Evolutionary conservation across 169 alveolate genomes (phyloP).

Genomic region (Plasmodium gonderi): DNA sequence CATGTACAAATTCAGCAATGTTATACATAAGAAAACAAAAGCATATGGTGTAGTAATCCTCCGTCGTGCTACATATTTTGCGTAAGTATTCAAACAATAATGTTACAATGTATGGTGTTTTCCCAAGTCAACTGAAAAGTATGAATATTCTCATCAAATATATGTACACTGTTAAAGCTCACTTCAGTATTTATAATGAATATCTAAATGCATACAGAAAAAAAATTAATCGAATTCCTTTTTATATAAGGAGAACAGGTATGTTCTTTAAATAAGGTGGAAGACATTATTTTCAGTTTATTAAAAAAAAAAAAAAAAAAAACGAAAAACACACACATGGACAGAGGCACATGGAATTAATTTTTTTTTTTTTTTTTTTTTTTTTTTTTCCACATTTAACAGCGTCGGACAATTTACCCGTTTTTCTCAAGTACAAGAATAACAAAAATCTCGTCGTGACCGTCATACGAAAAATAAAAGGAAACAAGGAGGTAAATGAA

Average conservation of each 20-base stretch:
- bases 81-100: not conserved
- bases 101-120: not conserved
- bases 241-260: conserved; percentile 84
- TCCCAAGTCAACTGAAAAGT: conserved; percentile 9
- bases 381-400: not conserved
- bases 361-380: not conserved
- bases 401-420: conserved; percentile 87
- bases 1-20: too few species aligned
- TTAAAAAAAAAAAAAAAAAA: not conserved
- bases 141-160: conserved; percentile 46
- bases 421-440: conserved; percentile 81
- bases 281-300: not conserved
- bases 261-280: not conserved
- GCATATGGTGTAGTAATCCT: too few species aligned
- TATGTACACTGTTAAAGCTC: conserved; percentile 29
- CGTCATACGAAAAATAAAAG: conserved; percentile 81
- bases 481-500: conserved; percentile 78
- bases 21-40: too few species aligned
- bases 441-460: conserved; percentile 81
- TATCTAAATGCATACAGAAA: conserved; percentile 60
- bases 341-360: too few species aligned
- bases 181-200: conserved; percentile 66
- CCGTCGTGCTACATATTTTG: too few species aligned
- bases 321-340: too few species aligned
- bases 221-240: conserved; percentile 78